A percentile compares a stretch with the other conserved stretches of the same genome.
Evolutionary conservation across 176 grass and related monocot genomes (phyloP).

Genomic region (Otatea glauca): DNA sequence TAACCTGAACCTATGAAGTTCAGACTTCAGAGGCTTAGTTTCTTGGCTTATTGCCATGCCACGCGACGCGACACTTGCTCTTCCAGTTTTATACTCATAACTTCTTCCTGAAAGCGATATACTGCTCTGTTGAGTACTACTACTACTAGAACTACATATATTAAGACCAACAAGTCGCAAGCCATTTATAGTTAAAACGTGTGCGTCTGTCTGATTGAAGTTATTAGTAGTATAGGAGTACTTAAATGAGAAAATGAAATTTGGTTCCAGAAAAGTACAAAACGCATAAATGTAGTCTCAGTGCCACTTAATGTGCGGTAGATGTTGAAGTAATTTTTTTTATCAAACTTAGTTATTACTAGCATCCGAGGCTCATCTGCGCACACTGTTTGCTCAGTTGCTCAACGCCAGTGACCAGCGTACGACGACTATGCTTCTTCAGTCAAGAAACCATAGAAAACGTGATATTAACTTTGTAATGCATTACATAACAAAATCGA

Average conservation of each 20-base stretch:
- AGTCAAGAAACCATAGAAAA: neutral
- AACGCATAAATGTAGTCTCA: neutral
- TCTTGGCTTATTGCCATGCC: neutral
- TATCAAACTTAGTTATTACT: slow-evolving; percentile 5
- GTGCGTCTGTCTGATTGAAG: neutral
- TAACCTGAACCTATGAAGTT: neutral
- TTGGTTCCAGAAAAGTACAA: slow-evolving; percentile 11
- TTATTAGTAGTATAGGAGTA: neutral
- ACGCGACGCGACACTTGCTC: neutral
- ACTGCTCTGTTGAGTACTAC: neutral
- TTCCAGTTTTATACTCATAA: neutral
- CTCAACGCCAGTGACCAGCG: neutral
- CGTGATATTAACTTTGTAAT: neutral
- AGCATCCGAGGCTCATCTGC: neutral
- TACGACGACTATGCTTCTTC: neutral
- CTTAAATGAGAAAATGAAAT: neutral
- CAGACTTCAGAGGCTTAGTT: neutral
- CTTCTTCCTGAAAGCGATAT: neutral
- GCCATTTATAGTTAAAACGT: neutral
- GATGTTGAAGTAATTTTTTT: neutral
- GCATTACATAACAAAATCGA: neutral
- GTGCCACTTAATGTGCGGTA: slow-evolving; percentile 3
- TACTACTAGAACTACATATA: neutral
- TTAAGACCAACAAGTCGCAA: neutral
- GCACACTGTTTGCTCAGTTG: neutral